Base-by-base conservation (phyloP, 2,329 filamentous ascomycete genomes). In the Aspergillus fumigatus region DNA sequence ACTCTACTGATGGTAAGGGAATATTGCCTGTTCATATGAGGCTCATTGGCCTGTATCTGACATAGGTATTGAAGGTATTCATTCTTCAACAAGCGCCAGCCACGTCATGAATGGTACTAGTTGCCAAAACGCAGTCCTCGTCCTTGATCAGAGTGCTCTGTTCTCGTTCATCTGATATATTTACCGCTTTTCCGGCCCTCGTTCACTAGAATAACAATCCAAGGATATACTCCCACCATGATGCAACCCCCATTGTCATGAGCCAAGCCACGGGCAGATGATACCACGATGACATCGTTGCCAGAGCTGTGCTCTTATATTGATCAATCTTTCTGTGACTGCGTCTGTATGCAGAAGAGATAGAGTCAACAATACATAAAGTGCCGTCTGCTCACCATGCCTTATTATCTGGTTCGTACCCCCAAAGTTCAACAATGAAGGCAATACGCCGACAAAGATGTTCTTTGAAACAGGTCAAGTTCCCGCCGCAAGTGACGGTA, bases 311-410 rank as follows among this genome's bases (percentile, higher is more conserved):
- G 14, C 14, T 38, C 2, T 38, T 38, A 38, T 38, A 38, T 17
- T 38, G 14, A 17, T 38, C 32, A 38, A 17, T 17, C 32, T 38
- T 17, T 38, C 32, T 38, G 14, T 82, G 58, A 82, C 82, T 0
- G 80, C 82, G 1, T 73, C 81, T 2, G 81, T 77, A 47, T 80
- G 77, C 57, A 77, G 74, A 9, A 77, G 83, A 11, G 82, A 78
- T 9, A 38, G 19, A 26, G 14, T 7, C 43, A 47, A 47, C 23
- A 19, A 5, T 21, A 11, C 21, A 47, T 47, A 14, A 23, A 38
- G 5, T 7, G 5, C 14, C 1, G 7, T 17, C 41, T 26, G 19
- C 23, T 14, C 43, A 47, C 4, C 43, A 47, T 47, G 43, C 43
- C 43, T 26, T 23, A 47, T 5, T 47, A 47, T 26, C 21, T 47